Base-by-base conservation (phyloP, 2,329 filamentous ascomycete species). In the Endoconidiophora polonica region DNA sequence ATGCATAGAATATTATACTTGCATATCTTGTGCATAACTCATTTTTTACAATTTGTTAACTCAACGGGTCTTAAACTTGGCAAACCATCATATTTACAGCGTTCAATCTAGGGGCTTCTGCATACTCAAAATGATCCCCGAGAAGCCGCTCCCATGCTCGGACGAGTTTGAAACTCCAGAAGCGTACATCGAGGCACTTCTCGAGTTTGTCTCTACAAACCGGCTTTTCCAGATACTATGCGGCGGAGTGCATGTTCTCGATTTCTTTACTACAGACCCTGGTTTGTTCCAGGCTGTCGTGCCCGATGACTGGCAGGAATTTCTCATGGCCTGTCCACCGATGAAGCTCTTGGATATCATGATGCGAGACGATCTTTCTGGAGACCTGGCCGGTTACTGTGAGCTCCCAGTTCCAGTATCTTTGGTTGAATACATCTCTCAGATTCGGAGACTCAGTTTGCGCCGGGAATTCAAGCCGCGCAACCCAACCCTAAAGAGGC, bases 181-280 rank as follows among this genome's bases (percentile, higher is more conserved):
- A 44, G 74, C 79, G 48, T 98, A 94, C 63, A 74, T 94, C 45
- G 71, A 84, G 23, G 79, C 79, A 16, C 74, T 96, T 10, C 71
- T 96, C 23, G 62, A 77, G 18, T 94, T 96, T 59, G 76, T 80
- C 1, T 79, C 79, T 4, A 79, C 77, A 2, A 84, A 83, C 43
- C 75, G 81, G 49, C 70, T 86, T 1, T 87, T 95, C 57, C 83
- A 86, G 56, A 86, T 85, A 23, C 72, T 98, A n/a, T 94, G 87
- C 61, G 91, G 91, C 49, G 88, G 90, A n/a, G 85, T 96, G 1
- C 91, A 98, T 61, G 88, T 98, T 55, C 73, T 96, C 51, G 91
- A 98, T 63, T 96, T 98, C 65, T 86, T 95, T 66, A 95, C 87
- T 2, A 77, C 78, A 40, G 77, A 86, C 44, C 85, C 86, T 4